A percentile compares a stretch with the other conserved stretches of the same genome.
Evolutionary conservation across 371 early-diverging fungal genomes (phyloP).

Genomic region (Actinomortierella wolfii): DNA sequence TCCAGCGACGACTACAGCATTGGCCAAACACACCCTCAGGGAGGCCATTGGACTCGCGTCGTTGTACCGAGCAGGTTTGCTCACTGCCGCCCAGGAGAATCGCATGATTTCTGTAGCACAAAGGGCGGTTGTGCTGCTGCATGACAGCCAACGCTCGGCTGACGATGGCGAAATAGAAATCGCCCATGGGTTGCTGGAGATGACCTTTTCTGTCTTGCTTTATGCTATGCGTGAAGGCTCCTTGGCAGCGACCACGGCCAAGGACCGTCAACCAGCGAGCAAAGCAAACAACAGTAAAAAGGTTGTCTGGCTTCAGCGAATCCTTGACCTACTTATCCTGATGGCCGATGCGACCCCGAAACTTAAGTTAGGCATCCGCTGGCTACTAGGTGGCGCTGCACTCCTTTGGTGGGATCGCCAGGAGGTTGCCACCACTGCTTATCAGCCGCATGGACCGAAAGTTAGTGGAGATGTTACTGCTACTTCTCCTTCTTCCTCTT

Average conservation of each 20-base stretch:
- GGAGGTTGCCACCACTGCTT: background rate
- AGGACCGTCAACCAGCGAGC: constrained; percentile 8
- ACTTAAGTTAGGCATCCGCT: constrained; percentile 16
- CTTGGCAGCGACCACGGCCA: constrained; percentile 23
- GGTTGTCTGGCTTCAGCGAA: constrained; percentile 52
- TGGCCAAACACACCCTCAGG: constrained; percentile 15
- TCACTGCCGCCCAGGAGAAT: constrained; percentile 30
- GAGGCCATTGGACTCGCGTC: constrained; percentile 33
- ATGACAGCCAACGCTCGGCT: background rate
- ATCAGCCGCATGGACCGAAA: background rate
- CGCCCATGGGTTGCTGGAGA: constrained; percentile 22
- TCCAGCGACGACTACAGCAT: background rate
- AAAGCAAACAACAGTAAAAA: constrained; percentile 21
- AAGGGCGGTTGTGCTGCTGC: constrained; percentile 19
- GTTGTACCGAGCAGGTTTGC: constrained; percentile 34
- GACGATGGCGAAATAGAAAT: constrained; percentile 13
- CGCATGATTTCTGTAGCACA: constrained; percentile 20
- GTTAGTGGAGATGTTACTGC: background rate
- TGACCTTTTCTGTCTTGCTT: constrained; percentile 32
- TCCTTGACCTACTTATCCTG: constrained; percentile 59
- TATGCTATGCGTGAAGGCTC: constrained; percentile 31
- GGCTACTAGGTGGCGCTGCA: constrained; percentile 29
- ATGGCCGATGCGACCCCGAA: constrained; percentile 24
- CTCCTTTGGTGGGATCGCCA: constrained; percentile 38
- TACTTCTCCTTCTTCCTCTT: background rate